Conservation (phyloP, 345 rosid species). For the Camelina neglecta region DNA sequence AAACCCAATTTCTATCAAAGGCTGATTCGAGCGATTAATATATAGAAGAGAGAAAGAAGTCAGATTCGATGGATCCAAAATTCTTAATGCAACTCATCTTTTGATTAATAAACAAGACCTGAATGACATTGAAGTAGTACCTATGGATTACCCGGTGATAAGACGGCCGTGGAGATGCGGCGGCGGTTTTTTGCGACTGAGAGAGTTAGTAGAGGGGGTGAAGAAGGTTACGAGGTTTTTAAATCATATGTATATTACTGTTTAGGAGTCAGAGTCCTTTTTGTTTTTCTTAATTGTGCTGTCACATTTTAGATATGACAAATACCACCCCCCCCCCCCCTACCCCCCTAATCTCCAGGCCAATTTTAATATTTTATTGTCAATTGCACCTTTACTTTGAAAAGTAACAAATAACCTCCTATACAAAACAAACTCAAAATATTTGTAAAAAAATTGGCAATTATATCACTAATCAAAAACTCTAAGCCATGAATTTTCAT, state of each 20-base stretch:
- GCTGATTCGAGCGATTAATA: not conserved
- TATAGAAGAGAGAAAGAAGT: not conserved
- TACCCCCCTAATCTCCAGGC: not conserved
- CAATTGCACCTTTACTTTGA: not conserved
- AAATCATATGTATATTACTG: not conserved
- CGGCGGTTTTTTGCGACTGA: slow-evolving; percentile 22
- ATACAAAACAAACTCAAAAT: not conserved
- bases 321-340: too few species aligned
- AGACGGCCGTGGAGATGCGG: slow-evolving; percentile 8
- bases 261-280: slow-evolving; percentile 7
- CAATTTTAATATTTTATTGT: not conserved
- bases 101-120: not conserved
- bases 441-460: not conserved
- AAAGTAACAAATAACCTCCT: not conserved
- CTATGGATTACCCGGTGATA: slow-evolving; percentile 13
- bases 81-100: not conserved
- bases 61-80: slow-evolving; percentile 5
- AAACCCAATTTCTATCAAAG: slow-evolving; percentile 1
- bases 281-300: not conserved
- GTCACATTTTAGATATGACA: not conserved
- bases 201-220: not conserved
- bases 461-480: not conserved
- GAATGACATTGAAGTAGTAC: not conserved
- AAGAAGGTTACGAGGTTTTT: slow-evolving; percentile 29
- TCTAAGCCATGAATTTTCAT: not conserved